Conservation (phyloP, 768 basidiomycete genomes). For the Macrolepiota albuminosa region DNA sequence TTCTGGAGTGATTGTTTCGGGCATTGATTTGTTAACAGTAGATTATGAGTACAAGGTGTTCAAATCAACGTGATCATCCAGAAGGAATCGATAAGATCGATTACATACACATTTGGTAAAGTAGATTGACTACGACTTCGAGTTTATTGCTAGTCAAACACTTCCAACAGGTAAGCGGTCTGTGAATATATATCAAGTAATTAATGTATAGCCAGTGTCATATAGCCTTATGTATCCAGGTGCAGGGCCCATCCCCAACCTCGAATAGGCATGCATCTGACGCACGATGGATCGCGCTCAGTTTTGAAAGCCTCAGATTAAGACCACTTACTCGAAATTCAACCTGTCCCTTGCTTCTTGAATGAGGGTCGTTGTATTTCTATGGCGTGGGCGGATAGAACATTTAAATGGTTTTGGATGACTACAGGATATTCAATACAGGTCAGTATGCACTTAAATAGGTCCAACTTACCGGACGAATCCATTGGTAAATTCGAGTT, state of each 20-base stretch:
- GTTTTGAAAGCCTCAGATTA: background rate
- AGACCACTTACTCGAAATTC: constrained; percentile 4
- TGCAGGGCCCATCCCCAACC: background rate
- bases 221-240: background rate
- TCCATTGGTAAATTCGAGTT: constrained; percentile 33
- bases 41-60: background rate
- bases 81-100: background rate
- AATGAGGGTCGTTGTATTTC: constrained; percentile 24
- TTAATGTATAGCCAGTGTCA: background rate
- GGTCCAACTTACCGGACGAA: constrained; percentile 40
- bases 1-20: constrained; percentile 1
- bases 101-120: background rate
- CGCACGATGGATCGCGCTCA: background rate
- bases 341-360: constrained; percentile 21
- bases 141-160: background rate
- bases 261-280: background rate
- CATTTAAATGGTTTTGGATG: constrained; percentile 50
- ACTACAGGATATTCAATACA: constrained; percentile 23
- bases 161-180: background rate
- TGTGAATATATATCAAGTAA: background rate
- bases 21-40: background rate
- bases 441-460: background rate
- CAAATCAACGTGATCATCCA: background rate
- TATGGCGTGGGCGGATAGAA: constrained; percentile 39
- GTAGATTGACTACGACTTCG: background rate